Percentiles rank a stretch among this genome's conserved stretches.
Conservation (phyloP, 768 basidiomycete genomes). For the Russula virescens region DNA sequence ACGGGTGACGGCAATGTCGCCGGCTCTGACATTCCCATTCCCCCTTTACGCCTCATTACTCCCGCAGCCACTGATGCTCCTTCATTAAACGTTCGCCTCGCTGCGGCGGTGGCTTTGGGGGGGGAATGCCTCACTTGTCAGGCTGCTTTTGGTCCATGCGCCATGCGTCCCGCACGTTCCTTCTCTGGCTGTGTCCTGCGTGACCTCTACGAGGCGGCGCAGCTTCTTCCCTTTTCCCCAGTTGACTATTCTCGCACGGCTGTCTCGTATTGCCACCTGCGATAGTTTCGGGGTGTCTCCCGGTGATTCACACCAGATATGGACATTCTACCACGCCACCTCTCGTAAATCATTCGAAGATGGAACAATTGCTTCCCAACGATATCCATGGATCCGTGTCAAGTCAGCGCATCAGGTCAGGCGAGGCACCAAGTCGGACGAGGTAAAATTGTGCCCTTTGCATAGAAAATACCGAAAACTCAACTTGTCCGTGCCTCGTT, state of each 20-base stretch:
- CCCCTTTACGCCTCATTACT: neutral
- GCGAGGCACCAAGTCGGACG: too few species aligned
- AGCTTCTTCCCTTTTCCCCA: neutral
- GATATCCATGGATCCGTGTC: neutral
- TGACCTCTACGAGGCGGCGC: neutral
- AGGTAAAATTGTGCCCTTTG: neutral
- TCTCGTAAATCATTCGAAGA: slow-evolving; percentile 1
- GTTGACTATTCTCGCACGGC: neutral
- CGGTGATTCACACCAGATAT: slow-evolving; percentile 3
- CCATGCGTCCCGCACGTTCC: neutral
- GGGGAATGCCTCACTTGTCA: neutral
- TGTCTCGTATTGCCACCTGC: neutral
- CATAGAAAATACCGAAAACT: too few species aligned
- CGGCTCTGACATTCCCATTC: neutral
- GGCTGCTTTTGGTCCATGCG: neutral
- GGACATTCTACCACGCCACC: neutral
- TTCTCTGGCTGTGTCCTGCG: neutral
- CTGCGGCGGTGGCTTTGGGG: too few species aligned
- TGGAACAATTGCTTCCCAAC: neutral
- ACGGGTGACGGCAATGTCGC: neutral
- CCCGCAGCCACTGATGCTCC: neutral
- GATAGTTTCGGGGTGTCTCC: neutral
- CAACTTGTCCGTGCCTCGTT: neutral
- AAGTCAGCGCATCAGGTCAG: neutral
- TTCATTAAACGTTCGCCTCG: neutral